Conservation (phyloP, 176 grass and related monocot species). For the Puya raimondii region DNA sequence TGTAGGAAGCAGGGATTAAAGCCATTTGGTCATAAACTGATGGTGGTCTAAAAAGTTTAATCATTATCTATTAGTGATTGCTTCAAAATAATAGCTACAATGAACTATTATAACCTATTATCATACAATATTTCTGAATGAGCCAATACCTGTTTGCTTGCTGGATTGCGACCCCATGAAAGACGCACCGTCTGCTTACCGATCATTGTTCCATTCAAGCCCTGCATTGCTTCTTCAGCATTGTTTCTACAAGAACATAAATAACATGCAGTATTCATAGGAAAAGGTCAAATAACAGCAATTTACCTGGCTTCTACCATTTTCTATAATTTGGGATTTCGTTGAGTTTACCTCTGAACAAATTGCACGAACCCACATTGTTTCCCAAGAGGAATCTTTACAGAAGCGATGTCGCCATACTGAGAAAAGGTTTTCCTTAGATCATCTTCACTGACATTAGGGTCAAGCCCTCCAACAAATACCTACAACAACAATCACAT, state of each 20-base stretch:
- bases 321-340: neutral
- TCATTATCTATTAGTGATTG: neutral
- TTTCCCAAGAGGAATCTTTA: constrained; percentile 90
- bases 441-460: constrained; percentile 80
- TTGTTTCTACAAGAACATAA: constrained; percentile 42
- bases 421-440: constrained; percentile 74
- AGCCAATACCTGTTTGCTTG: constrained; percentile 66
- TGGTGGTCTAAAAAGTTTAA: neutral
- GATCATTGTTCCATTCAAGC: constrained; percentile 59
- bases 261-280: neutral
- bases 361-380: constrained; percentile 96
- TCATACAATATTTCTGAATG: neutral
- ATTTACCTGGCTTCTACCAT: neutral
- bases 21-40: too few relatives aligned
- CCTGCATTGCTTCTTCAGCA: constrained; percentile 89
- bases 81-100: neutral
- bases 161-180: constrained; percentile 92
- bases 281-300: neutral
- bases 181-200: constrained; percentile 83
- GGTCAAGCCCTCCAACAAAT: constrained; percentile 95
- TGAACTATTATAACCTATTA: neutral
- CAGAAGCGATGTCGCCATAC: constrained; percentile 80
- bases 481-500: constrained; percentile 40
- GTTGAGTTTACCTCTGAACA: constrained; percentile 51
- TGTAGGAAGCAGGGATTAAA: too few relatives aligned